Conservation (phyloP, 495 filamentous ascomycete genomes). For the Hypomontagnella submonticulosa region DNA sequence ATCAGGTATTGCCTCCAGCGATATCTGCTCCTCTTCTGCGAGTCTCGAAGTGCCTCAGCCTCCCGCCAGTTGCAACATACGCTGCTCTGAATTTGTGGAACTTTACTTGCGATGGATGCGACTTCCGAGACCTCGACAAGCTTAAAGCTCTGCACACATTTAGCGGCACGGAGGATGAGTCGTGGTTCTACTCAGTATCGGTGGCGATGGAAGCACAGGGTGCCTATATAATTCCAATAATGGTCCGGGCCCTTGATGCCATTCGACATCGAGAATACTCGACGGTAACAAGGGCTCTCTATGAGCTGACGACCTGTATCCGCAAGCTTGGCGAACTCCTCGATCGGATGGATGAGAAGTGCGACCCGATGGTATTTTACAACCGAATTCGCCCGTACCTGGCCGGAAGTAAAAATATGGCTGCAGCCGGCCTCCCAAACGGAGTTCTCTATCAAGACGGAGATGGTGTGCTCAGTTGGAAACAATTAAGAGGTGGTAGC, state of each 20-base stretch:
- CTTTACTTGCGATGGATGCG: constrained; percentile 74
- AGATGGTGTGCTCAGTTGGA: constrained; percentile 69
- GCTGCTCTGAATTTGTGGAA: constrained; percentile 92
- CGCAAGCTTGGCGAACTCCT: constrained; percentile 75
- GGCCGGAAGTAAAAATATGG: constrained; percentile 96
- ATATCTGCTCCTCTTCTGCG: constrained; percentile 83
- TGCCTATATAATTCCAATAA: constrained; percentile 80
- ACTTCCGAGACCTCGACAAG: constrained; percentile 75
- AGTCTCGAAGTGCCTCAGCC: constrained; percentile 78
- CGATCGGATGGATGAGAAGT: constrained; percentile 87
- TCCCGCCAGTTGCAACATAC: constrained; percentile 92
- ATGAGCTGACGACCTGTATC: constrained; percentile 73
- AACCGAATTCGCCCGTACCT: constrained; percentile 92
- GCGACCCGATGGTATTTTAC: constrained; percentile 93
- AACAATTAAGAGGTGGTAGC: constrained; percentile 86
- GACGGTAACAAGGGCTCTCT: constrained; percentile 71
- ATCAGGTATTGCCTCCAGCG: constrained; percentile 71
- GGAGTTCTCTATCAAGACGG: constrained; percentile 89
- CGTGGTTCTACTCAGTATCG: constrained; percentile 96
- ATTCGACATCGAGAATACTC: constrained; percentile 66
- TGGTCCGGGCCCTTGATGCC: constrained; percentile 80
- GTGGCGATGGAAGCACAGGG: constrained; percentile 92
- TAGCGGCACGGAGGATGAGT: constrained; percentile 91
- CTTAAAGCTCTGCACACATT: constrained; percentile 84
- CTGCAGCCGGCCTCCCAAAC: constrained; percentile 83